Conservation (phyloP, 306 rosid species). For the Aeschynomene evenia region DNA sequence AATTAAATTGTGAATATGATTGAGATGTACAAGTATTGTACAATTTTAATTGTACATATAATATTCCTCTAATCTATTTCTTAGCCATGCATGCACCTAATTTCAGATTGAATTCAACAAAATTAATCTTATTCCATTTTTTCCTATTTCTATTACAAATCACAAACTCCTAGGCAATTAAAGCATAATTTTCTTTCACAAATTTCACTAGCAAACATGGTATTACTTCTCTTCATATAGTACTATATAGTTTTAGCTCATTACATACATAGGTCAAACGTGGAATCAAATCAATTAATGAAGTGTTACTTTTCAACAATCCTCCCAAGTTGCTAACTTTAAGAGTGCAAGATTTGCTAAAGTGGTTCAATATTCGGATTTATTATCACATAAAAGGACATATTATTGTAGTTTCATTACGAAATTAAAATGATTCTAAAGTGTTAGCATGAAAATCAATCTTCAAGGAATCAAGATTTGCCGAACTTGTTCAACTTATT, state of each 20-base stretch:
- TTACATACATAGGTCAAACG: neutral
- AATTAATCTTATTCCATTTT: neutral
- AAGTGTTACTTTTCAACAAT: neutral
- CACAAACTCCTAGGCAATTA: neutral
- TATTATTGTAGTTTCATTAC: neutral
- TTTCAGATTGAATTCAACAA: neutral
- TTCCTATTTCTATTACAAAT: neutral
- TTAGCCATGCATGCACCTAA: too few relatives aligned
- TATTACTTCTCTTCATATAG: neutral
- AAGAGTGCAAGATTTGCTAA: neutral
- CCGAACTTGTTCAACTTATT: neutral
- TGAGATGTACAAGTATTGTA: too few relatives aligned
- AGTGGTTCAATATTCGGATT: neutral
- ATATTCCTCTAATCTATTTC: neutral
- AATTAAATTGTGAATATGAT: too few relatives aligned
- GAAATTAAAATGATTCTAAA: neutral
- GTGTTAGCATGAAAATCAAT: neutral
- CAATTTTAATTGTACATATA: too few relatives aligned
- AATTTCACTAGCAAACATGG: neutral
- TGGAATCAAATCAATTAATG: neutral
- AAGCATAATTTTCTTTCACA: neutral
- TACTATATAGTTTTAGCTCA: neutral
- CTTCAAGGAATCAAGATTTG: neutral
- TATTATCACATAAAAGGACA: neutral
- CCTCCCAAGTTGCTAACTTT: neutral